These are phyloP conservation scores for Penicillium maclennaniae DNA, from an alignment of 495 filamentous ascomycete genomes.

Conservation along the genomic window DNA sequence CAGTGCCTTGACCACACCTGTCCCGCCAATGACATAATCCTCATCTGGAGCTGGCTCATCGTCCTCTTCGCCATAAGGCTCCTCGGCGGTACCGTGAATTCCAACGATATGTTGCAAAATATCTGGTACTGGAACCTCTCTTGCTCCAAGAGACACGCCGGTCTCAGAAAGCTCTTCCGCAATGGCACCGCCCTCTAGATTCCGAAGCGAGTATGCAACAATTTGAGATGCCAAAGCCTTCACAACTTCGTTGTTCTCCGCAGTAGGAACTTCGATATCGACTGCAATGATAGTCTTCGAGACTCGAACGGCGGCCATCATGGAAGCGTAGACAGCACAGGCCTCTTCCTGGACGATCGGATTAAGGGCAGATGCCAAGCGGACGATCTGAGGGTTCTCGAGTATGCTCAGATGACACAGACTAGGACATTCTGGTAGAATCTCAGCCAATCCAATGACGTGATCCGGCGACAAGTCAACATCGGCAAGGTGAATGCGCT, in stretches of 20 bases:
- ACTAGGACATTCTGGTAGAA: slow-evolving; percentile 77
- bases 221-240: slow-evolving; percentile 91
- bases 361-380: slow-evolving; percentile 62
- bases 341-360: slow-evolving; percentile 84
- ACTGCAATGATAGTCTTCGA: slow-evolving; percentile 80
- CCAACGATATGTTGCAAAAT: slow-evolving; percentile 66
- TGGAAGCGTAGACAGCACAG: slow-evolving; percentile 86
- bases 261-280: slow-evolving; percentile 82
- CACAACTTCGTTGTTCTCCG: slow-evolving; percentile 78
- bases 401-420: slow-evolving; percentile 85
- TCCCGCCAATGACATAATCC: slow-evolving; percentile 93
- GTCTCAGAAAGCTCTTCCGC: slow-evolving; percentile 41
- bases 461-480: slow-evolving; percentile 83
- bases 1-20: slow-evolving; percentile 90
- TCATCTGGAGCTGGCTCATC: slow-evolving; percentile 78
- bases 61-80: slow-evolving; percentile 52
- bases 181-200: slow-evolving; percentile 66
- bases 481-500: slow-evolving; percentile 82
- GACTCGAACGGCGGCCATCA: slow-evolving; percentile 84
- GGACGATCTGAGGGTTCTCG: slow-evolving; percentile 70
- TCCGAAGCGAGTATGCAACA: slow-evolving; percentile 86
- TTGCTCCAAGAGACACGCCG: slow-evolving; percentile 30
- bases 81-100: slow-evolving; percentile 28
- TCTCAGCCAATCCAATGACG: slow-evolving; percentile 82
- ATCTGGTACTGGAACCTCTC: slow-evolving; percentile 54